A percentile compares a stretch with the other conserved stretches of the same genome.
Evolutionary conservation across 2,329 filamentous ascomycete genomes (phyloP).

Genomic region (Alternaria novae-zelandiae): DNA sequence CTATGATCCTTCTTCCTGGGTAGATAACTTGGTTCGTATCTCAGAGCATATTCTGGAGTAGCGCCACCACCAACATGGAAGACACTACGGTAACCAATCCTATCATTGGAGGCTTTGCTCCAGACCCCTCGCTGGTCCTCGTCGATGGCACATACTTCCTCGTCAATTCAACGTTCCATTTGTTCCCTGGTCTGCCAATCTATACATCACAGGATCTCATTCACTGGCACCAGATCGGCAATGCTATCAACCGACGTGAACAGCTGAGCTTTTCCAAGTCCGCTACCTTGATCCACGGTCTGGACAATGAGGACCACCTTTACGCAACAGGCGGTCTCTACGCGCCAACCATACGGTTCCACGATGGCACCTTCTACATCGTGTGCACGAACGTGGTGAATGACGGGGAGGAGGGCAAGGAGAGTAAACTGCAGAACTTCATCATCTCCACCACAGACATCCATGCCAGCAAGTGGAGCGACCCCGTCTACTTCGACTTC

Average conservation of each 20-base stretch:
- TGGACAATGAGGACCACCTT: constrained; percentile 8
- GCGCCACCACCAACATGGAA: constrained; percentile 1
- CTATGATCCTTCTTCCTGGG: background rate
- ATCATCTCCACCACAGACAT: constrained; percentile 22
- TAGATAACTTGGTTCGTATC: background rate
- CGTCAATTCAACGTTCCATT: constrained; percentile 58
- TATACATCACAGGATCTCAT: constrained; percentile 57
- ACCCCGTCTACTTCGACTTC: constrained; percentile 18
- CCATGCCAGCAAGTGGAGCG: constrained; percentile 13
- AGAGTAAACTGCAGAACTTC: constrained; percentile 50
- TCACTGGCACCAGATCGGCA: constrained; percentile 55
- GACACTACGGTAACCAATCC: constrained; percentile 21
- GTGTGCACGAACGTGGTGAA: constrained; percentile 21
- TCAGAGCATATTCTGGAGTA: background rate
- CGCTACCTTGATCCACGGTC: constrained; percentile 45
- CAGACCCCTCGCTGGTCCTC: constrained; percentile 54
- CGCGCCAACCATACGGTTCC: constrained; percentile 23
- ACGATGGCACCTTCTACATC: constrained; percentile 24
- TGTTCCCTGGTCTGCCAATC: constrained; percentile 59
- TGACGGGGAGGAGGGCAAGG: constrained; percentile 49
- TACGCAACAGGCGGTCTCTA: constrained; percentile 27
- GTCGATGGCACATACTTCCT: constrained; percentile 56
- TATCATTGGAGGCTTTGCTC: constrained; percentile 56
- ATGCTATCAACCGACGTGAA: constrained; percentile 55
- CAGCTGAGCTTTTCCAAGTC: constrained; percentile 57